These are phyloP conservation scores for Colletotrichum musicola DNA, from an alignment of 2,329 filamentous ascomycete species.

Conservation along the genomic window DNA sequence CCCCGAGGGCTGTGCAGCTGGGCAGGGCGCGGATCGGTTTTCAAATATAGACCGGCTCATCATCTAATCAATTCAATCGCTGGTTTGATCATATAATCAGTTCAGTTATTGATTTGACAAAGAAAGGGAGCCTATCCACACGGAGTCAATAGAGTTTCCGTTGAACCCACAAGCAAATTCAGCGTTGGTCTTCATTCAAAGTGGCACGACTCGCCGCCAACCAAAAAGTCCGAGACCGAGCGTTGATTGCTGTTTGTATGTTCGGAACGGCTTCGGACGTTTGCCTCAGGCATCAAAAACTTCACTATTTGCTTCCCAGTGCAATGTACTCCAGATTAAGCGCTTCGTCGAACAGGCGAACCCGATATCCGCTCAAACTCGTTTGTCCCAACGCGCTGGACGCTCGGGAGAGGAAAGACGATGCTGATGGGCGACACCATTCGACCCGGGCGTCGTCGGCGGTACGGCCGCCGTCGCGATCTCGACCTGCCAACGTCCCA, in stretches of 20 bases:
- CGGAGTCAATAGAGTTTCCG: not conserved
- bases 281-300: not conserved
- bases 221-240: too few relatives aligned
- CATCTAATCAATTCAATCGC: not conserved
- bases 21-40: not conserved
- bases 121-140: not conserved
- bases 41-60: not conserved
- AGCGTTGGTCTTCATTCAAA: too few relatives aligned
- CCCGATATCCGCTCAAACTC: conserved; percentile 32
- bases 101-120: not conserved
- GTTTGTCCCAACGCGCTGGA: conserved; percentile 17
- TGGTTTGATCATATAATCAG: not conserved
- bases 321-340: not conserved
- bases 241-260: too few relatives aligned
- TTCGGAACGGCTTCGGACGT: too few relatives aligned
- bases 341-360: conserved; percentile 8
- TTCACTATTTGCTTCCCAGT: not conserved
- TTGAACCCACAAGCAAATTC: too few relatives aligned
- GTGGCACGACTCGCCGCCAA: too few relatives aligned
- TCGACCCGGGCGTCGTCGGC: conserved; percentile 20
- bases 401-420: conserved; percentile 34
- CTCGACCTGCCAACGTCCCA: conserved; percentile 17
- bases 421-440: conserved; percentile 36
- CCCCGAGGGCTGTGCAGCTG: not conserved
- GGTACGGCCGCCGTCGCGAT: conserved; percentile 16